Percentiles rank a stretch among this genome's conserved stretches.
Evolutionary conservation across 78 protist genomes (phyloP).

Genomic region (slime mould (Dictyostelium discoideum)): dicty_2.7 NC_007090.3:1713501-1714000

Average conservation of each 20-base stretch:
- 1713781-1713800: neutral
- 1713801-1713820: neutral
- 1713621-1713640: neutral
- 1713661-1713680: neutral
- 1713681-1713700: constrained; percentile 6
- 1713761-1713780: neutral
- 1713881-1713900: neutral
- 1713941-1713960: neutral
- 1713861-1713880: neutral
- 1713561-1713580: neutral
- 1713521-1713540: neutral
- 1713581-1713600: constrained; percentile 49
- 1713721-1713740: neutral
- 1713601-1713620: constrained; percentile 17
- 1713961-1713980: constrained; percentile 25
- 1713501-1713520: constrained; percentile 26
- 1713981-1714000: neutral
- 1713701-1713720: constrained; percentile 9
- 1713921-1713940: neutral
- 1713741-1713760: neutral
- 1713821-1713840: neutral
- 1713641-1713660: neutral
- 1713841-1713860: neutral
- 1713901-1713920: constrained; percentile 12
- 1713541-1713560: constrained; percentile 33